Evolutionary conservation across 306 rosid species (phyloP).

Genomic region (Myrica gale): DNA sequence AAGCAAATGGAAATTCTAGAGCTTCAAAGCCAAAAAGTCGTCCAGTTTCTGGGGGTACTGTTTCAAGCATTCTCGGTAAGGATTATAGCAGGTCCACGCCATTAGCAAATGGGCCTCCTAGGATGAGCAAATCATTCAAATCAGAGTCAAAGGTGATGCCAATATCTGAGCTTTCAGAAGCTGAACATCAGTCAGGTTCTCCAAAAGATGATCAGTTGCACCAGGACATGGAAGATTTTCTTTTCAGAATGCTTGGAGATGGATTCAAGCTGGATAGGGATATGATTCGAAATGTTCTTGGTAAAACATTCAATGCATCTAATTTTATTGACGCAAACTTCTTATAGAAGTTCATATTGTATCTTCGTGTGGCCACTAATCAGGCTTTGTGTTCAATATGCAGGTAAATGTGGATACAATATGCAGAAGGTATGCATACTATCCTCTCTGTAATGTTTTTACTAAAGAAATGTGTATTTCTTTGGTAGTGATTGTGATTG

Average conservation of each 20-base stretch:
- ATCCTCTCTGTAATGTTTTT: slow-evolving; percentile 18
- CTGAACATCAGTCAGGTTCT: slow-evolving; percentile 30
- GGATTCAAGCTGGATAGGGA: slow-evolving; percentile 69
- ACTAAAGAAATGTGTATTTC: background rate
- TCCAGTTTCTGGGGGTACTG: slow-evolving; percentile 60
- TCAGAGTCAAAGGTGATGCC: slow-evolving; percentile 24
- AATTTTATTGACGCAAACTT: background rate
- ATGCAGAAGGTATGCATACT: slow-evolving; percentile 65
- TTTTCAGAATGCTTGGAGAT: slow-evolving; percentile 74
- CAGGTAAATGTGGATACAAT: slow-evolving; percentile 75
- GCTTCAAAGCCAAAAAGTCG: slow-evolving; percentile 38
- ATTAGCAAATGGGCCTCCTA: slow-evolving; percentile 36
- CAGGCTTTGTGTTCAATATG: slow-evolving; percentile 36
- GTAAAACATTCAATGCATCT: slow-evolving; percentile 37
- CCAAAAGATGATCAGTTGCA: slow-evolving; percentile 27
- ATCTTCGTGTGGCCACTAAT: slow-evolving; percentile 28
- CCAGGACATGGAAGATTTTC: slow-evolving; percentile 53
- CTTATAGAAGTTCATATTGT: background rate
- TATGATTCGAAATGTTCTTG: slow-evolving; percentile 67
- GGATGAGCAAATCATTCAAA: slow-evolving; percentile 47
- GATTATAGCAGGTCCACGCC: slow-evolving; percentile 40
- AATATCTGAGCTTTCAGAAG: slow-evolving; percentile 45
- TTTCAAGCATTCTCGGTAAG: slow-evolving; percentile 62
- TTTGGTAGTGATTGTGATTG: background rate
- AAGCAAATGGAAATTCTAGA: slow-evolving; percentile 31